Percentiles rank a stretch among this genome's conserved stretches.
phyloP scores from a whole-genome alignment of 176 grass and related monocot species.

The Cenchrus americanus region DNA sequence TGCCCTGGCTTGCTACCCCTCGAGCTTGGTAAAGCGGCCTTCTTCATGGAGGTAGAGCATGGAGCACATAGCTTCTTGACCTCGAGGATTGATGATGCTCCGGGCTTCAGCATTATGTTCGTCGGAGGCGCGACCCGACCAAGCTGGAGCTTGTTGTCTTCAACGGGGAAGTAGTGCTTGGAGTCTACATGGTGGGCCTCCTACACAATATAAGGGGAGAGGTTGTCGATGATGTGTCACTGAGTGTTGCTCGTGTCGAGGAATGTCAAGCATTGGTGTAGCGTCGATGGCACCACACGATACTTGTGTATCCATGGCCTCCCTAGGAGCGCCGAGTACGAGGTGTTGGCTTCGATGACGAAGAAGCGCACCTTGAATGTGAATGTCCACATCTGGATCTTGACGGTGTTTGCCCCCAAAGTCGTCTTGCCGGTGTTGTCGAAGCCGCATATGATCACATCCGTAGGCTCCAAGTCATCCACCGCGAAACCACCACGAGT shows the following conservation, averaged over 20 bases:
- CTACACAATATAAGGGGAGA: background rate
- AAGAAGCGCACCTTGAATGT: constrained; percentile 16
- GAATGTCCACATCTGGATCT: background rate
- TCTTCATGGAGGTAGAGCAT: background rate
- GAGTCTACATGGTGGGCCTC: background rate
- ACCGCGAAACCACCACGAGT: background rate
- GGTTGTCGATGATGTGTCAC: background rate
- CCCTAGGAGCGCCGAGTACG: background rate
- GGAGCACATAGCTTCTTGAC: background rate
- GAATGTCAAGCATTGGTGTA: background rate
- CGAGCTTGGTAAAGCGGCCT: too few relatives aligned
- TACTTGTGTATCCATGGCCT: constrained; percentile 9
- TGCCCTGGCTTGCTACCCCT: too few relatives aligned
- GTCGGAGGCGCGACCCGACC: accelerated
- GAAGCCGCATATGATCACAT: background rate
- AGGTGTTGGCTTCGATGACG: background rate
- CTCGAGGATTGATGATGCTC: background rate
- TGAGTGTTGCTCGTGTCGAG: background rate
- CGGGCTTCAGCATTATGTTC: background rate
- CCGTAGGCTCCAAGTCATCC: background rate
- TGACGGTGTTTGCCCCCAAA: background rate
- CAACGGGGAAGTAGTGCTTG: background rate
- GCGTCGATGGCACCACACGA: background rate
- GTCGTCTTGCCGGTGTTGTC: background rate
- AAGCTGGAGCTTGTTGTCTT: too few relatives aligned